These are phyloP conservation scores for Scedosporium minutisporum DNA, from an alignment of 2,329 filamentous ascomycete genomes.

Conservation along the genomic window DNA sequence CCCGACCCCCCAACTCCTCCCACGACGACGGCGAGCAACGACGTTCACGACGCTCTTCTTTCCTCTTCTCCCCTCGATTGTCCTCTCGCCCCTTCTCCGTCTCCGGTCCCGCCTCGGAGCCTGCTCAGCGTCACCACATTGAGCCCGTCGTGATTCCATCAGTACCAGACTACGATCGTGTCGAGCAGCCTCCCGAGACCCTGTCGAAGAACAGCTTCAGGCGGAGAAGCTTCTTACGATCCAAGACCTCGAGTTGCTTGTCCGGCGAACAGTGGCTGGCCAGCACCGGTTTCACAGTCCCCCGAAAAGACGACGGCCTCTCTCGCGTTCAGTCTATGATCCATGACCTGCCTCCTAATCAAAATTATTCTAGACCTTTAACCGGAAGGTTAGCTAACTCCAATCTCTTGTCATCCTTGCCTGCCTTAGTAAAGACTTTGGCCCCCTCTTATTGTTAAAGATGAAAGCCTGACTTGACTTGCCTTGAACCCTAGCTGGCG, in stretches of 20 bases:
- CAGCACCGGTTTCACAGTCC: neutral
- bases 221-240: conserved; percentile 24
- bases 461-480: neutral
- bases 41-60: conserved; percentile 11
- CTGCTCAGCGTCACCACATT: neutral
- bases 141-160: neutral
- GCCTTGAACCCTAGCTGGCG: neutral
- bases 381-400: conserved; percentile 16
- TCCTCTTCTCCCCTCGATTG: neutral
- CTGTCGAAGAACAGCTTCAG: neutral
- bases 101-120: neutral
- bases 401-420: neutral
- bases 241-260: conserved; percentile 22
- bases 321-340: conserved; percentile 22
- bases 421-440: neutral
- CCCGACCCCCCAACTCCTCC: conserved; percentile 10
- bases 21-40: conserved; percentile 10
- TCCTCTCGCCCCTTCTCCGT: neutral
- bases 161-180: neutral
- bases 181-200: conserved; percentile 6
- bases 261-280: neutral
- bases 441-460: neutral
- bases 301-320: neutral
- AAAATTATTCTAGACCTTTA: conserved; percentile 16
- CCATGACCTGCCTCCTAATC: conserved; percentile 16